Evolutionary conservation across 2,329 filamentous ascomycete species (phyloP).

Genomic region (Septoria petroselini): DNA sequence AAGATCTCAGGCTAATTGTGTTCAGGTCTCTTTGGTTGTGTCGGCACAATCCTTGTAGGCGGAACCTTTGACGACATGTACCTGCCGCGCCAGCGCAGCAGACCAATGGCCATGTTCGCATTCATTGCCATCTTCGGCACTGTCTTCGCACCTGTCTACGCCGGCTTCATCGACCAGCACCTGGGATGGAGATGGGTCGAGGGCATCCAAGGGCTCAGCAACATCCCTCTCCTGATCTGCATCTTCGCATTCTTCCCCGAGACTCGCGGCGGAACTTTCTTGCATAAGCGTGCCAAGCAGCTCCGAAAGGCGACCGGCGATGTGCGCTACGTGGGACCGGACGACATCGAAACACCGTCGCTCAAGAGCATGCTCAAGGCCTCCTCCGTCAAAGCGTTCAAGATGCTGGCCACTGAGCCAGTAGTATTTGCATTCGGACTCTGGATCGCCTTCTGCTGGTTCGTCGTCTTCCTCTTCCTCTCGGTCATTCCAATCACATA

Average conservation of each 20-base stretch:
- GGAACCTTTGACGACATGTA: constrained; percentile 53
- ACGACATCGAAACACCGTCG: constrained; percentile 52
- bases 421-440: constrained; percentile 52
- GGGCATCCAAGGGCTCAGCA: constrained; percentile 53
- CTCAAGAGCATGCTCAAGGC: constrained; percentile 48
- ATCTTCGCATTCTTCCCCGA: constrained; percentile 48
- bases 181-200: constrained; percentile 56
- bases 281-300: constrained; percentile 50
- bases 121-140: constrained; percentile 53
- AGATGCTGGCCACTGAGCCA: constrained; percentile 50
- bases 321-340: constrained; percentile 50
- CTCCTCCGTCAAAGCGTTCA: constrained; percentile 53
- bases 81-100: constrained; percentile 45
- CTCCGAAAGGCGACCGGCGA: constrained; percentile 50
- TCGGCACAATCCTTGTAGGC: constrained; percentile 51
- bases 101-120: constrained; percentile 50
- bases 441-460: constrained; percentile 55
- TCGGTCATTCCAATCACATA: constrained; percentile 53
- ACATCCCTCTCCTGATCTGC: constrained; percentile 48
- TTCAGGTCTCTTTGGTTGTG: constrained; percentile 47
- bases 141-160: constrained; percentile 53
- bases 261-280: constrained; percentile 48
- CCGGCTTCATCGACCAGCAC: constrained; percentile 53
- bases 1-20: background rate
- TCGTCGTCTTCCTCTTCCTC: constrained; percentile 54